Evolutionary conservation across 2,329 filamentous ascomycete species (phyloP).

Genomic region (Pestalotiopsis sp.): DNA sequence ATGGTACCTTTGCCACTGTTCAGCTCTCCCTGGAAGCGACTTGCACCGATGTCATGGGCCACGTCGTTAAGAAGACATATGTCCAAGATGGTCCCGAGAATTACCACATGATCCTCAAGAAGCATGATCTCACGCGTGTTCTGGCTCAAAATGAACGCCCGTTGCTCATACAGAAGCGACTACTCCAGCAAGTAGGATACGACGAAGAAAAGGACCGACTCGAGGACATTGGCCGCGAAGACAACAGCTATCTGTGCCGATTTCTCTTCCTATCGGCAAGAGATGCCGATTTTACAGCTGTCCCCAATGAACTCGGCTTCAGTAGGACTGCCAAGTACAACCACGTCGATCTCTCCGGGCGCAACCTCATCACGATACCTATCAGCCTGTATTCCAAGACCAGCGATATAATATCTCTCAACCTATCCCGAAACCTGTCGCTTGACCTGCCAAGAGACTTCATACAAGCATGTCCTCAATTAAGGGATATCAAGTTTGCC

Average conservation of each 20-base stretch:
- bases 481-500: slow-evolving; percentile 94
- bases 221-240: slow-evolving; percentile 92
- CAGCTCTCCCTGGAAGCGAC: slow-evolving; percentile 83
- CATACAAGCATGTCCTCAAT: slow-evolving; percentile 86
- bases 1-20: slow-evolving; percentile 92
- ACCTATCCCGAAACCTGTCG: slow-evolving; percentile 89
- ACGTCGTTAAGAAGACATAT: slow-evolving; percentile 92
- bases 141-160: slow-evolving; percentile 79
- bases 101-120: slow-evolving; percentile 93
- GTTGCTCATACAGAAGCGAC: slow-evolving; percentile 85
- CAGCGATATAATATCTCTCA: slow-evolving; percentile 89
- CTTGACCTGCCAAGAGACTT: slow-evolving; percentile 95
- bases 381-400: slow-evolving; percentile 92
- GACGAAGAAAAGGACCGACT: slow-evolving; percentile 76
- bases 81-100: slow-evolving; percentile 88
- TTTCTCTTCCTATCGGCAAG: slow-evolving; percentile 93
- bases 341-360: slow-evolving; percentile 87
- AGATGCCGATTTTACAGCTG: slow-evolving; percentile 77
- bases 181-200: slow-evolving; percentile 92
- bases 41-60: slow-evolving; percentile 83
- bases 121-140: slow-evolving; percentile 86
- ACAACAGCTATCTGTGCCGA: slow-evolving; percentile 95
- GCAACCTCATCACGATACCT: slow-evolving; percentile 91
- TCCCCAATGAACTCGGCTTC: slow-evolving; percentile 78
- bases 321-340: slow-evolving; percentile 87